Conservation (phyloP, 768 basidiomycete genomes). For the Boletus rubropictus region DNA sequence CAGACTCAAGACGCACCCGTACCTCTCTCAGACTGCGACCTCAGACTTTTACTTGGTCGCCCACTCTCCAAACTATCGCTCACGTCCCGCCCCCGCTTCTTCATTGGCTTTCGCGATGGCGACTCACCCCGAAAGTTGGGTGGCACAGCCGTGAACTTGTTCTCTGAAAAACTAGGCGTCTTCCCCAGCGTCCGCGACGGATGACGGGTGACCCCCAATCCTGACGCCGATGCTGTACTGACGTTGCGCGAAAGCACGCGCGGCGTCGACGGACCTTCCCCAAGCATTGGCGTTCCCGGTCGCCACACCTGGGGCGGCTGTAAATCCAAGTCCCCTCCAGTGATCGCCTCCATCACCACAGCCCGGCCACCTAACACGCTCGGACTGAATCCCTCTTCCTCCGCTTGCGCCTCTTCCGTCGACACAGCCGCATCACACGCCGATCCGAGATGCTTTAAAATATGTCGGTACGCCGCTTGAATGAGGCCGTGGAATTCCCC, state of each 20-base stretch:
- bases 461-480: slow-evolving; percentile 59
- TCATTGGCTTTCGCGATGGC: slow-evolving; percentile 27
- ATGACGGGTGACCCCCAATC: not conserved
- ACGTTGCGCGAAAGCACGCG: slow-evolving; percentile 17
- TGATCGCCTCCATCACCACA: not conserved
- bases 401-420: not conserved
- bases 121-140: slow-evolving; percentile 30
- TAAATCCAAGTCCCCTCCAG: slow-evolving; percentile 11
- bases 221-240: slow-evolving; percentile 7
- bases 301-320: slow-evolving; percentile 24
- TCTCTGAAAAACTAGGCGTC: slow-evolving; percentile 33
- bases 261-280: slow-evolving; percentile 27
- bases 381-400: slow-evolving; percentile 13
- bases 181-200: slow-evolving; percentile 18
- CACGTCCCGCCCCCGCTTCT: slow-evolving; percentile 22
- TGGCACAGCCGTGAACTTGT: slow-evolving; percentile 45
- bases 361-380: not conserved
- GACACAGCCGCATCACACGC: not conserved
- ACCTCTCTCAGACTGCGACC: not conserved
- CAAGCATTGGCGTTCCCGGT: not conserved
- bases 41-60: slow-evolving; percentile 21
- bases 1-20: not conserved
- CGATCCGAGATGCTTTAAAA: slow-evolving; percentile 27
- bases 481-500: slow-evolving; percentile 49
- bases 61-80: slow-evolving; percentile 11